Conservation (phyloP, 2,329 filamentous ascomycete species). For the Hawksworthiomyces lignivorus region DNA sequence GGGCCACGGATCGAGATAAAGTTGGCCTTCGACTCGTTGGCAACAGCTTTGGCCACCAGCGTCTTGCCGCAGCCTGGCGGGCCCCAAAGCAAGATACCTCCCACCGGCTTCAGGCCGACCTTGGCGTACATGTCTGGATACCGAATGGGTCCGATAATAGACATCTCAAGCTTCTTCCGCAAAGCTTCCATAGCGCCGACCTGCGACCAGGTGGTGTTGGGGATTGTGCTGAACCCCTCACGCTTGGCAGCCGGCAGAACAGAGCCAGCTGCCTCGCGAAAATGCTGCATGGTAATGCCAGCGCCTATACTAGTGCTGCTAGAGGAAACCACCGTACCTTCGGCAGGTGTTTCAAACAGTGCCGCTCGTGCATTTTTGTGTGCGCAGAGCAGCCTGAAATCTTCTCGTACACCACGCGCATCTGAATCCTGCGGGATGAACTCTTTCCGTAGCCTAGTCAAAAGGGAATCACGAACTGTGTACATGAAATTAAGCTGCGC, state of each 20-base stretch:
- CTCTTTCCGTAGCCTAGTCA: constrained; percentile 4
- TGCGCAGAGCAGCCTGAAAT: constrained; percentile 8
- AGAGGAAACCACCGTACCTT: background rate
- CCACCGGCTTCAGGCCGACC: constrained; percentile 72
- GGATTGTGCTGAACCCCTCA: constrained; percentile 91
- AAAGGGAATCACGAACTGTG: background rate
- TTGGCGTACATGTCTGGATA: constrained; percentile 67
- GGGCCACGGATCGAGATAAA: constrained; percentile 98
- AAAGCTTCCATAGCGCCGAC: constrained; percentile 79
- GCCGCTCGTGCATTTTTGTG: background rate
- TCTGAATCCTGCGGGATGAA: background rate
- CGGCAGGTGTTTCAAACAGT: background rate
- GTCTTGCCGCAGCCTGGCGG: constrained; percentile 97
- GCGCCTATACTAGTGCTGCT: no score
- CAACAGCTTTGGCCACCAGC: constrained; percentile 88
- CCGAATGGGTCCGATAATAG: constrained; percentile 85
- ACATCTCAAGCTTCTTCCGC: constrained; percentile 71
- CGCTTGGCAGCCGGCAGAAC: constrained; percentile 77
- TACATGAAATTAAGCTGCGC: constrained; percentile 22
- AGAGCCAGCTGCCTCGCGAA: constrained; percentile 64
- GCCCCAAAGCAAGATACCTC: constrained; percentile 90
- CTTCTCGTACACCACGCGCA: background rate
- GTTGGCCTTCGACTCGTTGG: constrained; percentile 90
- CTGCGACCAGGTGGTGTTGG: constrained; percentile 86
- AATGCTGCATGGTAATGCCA: constrained; percentile 50